A percentile compares a stretch with the other conserved stretches of the same genome.
These are phyloP conservation scores for Malus hybrid DNA, from an alignment of 331 rosid species.

Conservation along the genomic window DNA sequence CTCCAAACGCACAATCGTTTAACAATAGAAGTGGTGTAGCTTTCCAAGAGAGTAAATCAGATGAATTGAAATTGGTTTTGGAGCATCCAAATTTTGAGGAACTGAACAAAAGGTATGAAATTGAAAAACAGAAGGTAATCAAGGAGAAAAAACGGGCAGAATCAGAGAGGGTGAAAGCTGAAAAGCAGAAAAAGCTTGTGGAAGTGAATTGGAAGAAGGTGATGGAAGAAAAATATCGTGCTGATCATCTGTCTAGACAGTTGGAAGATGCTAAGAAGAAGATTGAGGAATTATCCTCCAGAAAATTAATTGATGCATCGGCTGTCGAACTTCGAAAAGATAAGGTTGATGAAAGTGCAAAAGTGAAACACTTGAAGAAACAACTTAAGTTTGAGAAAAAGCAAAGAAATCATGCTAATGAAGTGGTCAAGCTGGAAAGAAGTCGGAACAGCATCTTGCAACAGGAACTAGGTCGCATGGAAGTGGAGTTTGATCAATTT, in stretches of 20 bases:
- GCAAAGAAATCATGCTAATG: constrained; percentile 41
- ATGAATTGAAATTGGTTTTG: not conserved
- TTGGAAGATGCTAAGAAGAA: constrained; percentile 38
- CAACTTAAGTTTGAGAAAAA: constrained; percentile 55
- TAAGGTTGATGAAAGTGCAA: constrained; percentile 24
- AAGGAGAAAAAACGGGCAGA: constrained; percentile 38
- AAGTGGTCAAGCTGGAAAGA: constrained; percentile 55
- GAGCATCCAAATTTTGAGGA: constrained; percentile 20
- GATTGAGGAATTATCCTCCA: constrained; percentile 38
- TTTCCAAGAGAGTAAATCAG: too few species aligned
- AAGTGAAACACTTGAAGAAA: constrained; percentile 52
- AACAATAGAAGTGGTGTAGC: not conserved
- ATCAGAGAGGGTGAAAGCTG: constrained; percentile 30
- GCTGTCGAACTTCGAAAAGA: constrained; percentile 20
- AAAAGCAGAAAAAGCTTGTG: constrained; percentile 41
- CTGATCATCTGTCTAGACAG: constrained; percentile 46
- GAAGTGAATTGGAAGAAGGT: constrained; percentile 50
- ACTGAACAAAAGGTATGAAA: constrained; percentile 35
- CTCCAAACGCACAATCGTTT: constrained; percentile 1
- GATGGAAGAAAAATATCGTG: constrained; percentile 42
- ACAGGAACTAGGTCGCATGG: constrained; percentile 49
- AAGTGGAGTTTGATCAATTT: constrained; percentile 48
- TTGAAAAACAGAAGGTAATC: constrained; percentile 33
- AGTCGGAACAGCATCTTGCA: constrained; percentile 30
- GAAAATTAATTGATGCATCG: constrained; percentile 33